Evolutionary conservation across 768 basidiomycete genomes (phyloP), one percentile per base, ranked within the genome.

Genomic region (Galerina marginata): DNA sequence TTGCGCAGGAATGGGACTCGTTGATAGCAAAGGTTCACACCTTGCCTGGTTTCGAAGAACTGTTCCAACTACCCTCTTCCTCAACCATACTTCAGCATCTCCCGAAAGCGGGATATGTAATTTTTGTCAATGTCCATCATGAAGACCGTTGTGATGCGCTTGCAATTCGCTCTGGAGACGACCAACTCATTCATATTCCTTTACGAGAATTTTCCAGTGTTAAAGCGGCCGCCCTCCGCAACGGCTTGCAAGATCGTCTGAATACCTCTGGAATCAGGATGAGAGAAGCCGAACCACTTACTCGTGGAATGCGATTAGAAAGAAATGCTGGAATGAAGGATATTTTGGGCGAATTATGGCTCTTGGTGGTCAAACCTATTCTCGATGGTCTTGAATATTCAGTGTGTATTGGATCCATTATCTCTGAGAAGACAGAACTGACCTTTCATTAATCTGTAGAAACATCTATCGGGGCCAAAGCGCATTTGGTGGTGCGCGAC

Each of bases 351-450:
- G 16, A 51, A 38, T 39, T 51, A 9, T 51, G 50, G 50, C 11
- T 36, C 5, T 33, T n/a, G 2, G 40, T 65, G 53, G 64, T 60
- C 67, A 71, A 74, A 69, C 60, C 63, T 10, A 51, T 51, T 15
- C n/a, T 51, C 9, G n/a, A 51, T 6, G 50, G 9, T 63, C 36
- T 51, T 9, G 50, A 23, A 7, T 38, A 16, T 23, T 38, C 9
- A 70, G 70, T 4, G 64, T 61, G 14, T 68, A 37, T 63, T 67
- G 46, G 62, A 74, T 38, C 70, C 26, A 2, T 7, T 12, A 20
- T 46, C 10, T 38, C 14, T 4, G 5, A 20, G 9, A 39, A 33
- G 6, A 29, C 23, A 25, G 15, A 9, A 16, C 9, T 15, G 11
- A 14, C 11, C 2, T 26, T 29, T 20, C 15, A 29, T 14, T 29